A percentile compares a stretch with the other conserved stretches of the same genome.
Evolutionary conservation across 305 asterid species (phyloP).

Genomic region (Rubia peregrina): DNA sequence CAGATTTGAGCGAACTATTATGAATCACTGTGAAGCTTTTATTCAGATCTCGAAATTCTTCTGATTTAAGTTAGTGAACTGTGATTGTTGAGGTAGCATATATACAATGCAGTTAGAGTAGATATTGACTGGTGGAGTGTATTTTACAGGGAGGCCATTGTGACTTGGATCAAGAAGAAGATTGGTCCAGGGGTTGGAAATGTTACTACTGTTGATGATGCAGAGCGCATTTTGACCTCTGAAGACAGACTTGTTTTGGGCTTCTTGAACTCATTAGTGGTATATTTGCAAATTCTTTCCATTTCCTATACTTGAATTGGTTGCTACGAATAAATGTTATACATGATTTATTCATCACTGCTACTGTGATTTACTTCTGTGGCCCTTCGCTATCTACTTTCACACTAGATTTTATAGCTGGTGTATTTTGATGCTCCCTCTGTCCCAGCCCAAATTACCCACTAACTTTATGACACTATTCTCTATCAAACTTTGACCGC

Average conservation of each 20-base stretch:
- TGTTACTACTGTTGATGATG: slow-evolving; percentile 67
- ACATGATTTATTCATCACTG: not conserved
- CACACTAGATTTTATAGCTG: not conserved
- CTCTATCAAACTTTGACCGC: too few relatives aligned
- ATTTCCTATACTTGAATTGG: not conserved
- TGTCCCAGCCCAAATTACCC: too few relatives aligned
- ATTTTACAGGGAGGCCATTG: slow-evolving; percentile 58
- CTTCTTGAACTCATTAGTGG: slow-evolving; percentile 72
- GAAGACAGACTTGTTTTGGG: slow-evolving; percentile 65
- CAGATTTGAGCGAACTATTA: not conserved
- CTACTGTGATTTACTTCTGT: not conserved
- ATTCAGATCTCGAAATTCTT: not conserved
- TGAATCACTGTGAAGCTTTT: not conserved
- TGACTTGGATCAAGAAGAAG: slow-evolving; percentile 88
- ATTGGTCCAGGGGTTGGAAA: slow-evolving; percentile 72
- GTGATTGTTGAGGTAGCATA: not conserved
- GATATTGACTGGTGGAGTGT: not conserved
- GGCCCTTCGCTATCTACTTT: not conserved
- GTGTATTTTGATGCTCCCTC: too few relatives aligned
- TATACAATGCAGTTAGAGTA: not conserved
- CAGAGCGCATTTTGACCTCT: slow-evolving; percentile 63
- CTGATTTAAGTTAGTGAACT: not conserved
- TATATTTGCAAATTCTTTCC: slow-evolving; percentile 35
- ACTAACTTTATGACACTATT: too few relatives aligned
- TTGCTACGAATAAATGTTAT: not conserved